Evolutionary conservation across 2,329 filamentous ascomycete genomes (phyloP).

Genomic region (Aspergillus ibericus): DNA sequence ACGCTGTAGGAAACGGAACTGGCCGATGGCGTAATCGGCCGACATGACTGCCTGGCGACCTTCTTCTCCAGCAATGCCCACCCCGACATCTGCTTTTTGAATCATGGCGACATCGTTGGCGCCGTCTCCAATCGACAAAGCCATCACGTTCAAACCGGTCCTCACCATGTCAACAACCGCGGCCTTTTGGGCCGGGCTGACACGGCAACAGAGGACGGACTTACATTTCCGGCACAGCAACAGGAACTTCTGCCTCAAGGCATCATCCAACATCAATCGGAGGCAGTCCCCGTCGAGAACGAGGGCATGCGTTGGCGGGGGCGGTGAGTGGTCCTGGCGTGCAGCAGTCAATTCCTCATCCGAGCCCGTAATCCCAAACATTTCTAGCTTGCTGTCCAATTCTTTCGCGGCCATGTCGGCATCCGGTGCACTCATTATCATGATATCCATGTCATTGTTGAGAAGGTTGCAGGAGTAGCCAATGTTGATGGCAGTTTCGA

Average conservation of each 20-base stretch:
- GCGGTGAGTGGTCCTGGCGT: conserved; percentile 5
- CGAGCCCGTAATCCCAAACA: conserved; percentile 4
- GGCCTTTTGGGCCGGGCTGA: conserved; percentile 4
- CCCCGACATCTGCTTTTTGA: conserved; percentile 89
- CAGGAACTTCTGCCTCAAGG: conserved; percentile 5
- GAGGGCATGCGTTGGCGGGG: conserved; percentile 1
- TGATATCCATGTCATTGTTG: conserved; percentile 35
- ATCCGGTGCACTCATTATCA: neutral
- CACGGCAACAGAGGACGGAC: conserved; percentile 7
- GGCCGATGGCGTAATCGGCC: conserved; percentile 88
- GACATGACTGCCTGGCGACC: conserved; percentile 92
- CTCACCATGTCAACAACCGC: conserved; percentile 5
- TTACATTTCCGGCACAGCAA: conserved; percentile 4
- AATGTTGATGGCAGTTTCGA: conserved; percentile 98
- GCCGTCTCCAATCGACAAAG: conserved; percentile 84
- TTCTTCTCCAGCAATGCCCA: conserved; percentile 89
- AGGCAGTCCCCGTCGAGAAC: conserved; percentile 3
- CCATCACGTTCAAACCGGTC: conserved; percentile 53
- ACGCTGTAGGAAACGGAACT: conserved; percentile 83
- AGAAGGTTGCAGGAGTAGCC: conserved; percentile 67
- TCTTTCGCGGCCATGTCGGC: conserved; percentile 3
- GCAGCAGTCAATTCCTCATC: conserved; percentile 3
- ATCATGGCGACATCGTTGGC: conserved; percentile 98
- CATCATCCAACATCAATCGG: conserved; percentile 1
- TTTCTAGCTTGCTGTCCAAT: conserved; percentile 3